These are phyloP conservation scores for Irineochytrium annulatum DNA, from an alignment of 192 early-diverging fungal species.

Conservation along the genomic window DNA sequence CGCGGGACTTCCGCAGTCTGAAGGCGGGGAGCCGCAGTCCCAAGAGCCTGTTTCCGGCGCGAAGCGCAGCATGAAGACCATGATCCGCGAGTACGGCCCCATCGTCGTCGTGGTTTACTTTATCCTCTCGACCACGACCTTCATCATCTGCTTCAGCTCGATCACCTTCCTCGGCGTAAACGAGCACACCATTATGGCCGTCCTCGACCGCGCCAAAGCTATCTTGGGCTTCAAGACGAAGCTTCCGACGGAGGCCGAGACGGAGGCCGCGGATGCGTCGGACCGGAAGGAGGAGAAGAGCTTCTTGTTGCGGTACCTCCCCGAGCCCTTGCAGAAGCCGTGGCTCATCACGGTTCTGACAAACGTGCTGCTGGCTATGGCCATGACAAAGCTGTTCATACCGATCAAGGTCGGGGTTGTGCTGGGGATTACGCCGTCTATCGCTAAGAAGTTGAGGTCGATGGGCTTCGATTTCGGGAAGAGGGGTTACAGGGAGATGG, in stretches of 20 bases:
- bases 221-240: constrained; percentile 24
- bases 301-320: constrained; percentile 21
- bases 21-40: too few species aligned
- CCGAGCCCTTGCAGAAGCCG: constrained; percentile 31
- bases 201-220: constrained; percentile 15
- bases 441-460: constrained; percentile 35
- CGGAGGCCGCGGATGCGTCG: neutral
- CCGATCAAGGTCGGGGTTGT: constrained; percentile 46
- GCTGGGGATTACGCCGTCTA: constrained; percentile 32
- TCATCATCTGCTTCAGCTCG: constrained; percentile 31
- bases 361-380: constrained; percentile 47
- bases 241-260: constrained; percentile 6
- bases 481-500: constrained; percentile 33
- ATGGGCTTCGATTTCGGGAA: constrained; percentile 40
- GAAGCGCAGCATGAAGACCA: constrained; percentile 27
- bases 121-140: constrained; percentile 35
- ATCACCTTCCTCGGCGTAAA: constrained; percentile 44
- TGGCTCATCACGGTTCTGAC: constrained; percentile 25
- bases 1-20: too few species aligned
- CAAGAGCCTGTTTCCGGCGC: too few species aligned
- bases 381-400: constrained; percentile 52
- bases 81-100: constrained; percentile 47
- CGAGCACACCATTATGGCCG: constrained; percentile 17
- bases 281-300: constrained; percentile 12
- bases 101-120: constrained; percentile 39